Evolutionary conservation across 2,329 filamentous ascomycete genomes (phyloP), one percentile per base, ranked within the genome.

Genomic region (Fusarium globosum): DNA sequence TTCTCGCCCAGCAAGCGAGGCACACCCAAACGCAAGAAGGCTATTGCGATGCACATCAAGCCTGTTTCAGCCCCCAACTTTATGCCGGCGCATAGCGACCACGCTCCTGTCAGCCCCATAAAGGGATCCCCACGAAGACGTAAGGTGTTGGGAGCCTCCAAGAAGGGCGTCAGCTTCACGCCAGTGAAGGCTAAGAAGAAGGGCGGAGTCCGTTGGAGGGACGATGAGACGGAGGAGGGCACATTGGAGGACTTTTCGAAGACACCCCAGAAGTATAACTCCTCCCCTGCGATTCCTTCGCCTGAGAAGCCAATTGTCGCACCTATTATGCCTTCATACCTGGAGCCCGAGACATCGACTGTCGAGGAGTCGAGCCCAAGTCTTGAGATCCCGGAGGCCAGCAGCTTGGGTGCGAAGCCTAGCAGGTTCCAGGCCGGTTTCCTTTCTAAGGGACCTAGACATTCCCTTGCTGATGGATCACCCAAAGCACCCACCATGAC

Each of bases 371-470:
- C 88, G 80, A 80, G 90, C 87, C 83, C 89, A 2, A 91, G 90
- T 6, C 83, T 92, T 41, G 88, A 92, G 46, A 80, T 90, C 1
- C 83, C 85, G 1, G 85, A 88, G 48, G 76, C 81, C 20, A 81
- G 65, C 21, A 80, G 73, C 51, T 69, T 74, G 51, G 62, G 78
- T 21, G 76, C 82, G 39, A 93, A 93, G 76, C 89, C 89, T 57
- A 93, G 89, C 82, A 90, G 96, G 48, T 98, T 98, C 84, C 94
- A 97, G 77, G 89, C 95, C 5, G 96, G 96, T 10, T 97, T 97
- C 81, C 84, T 98, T 30, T 91, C 93, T 84, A 89, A 88, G 79
- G 78, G 76, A 41, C 75, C 82, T 45, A 82, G 84, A 48, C 77
- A 80, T 6, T 84, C 85, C 4, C 78, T 83, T 42, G 82, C 82